phyloP scores from a whole-genome alignment of 805 yeast genomes.

The Saccharomyces mikatae region DNA sequence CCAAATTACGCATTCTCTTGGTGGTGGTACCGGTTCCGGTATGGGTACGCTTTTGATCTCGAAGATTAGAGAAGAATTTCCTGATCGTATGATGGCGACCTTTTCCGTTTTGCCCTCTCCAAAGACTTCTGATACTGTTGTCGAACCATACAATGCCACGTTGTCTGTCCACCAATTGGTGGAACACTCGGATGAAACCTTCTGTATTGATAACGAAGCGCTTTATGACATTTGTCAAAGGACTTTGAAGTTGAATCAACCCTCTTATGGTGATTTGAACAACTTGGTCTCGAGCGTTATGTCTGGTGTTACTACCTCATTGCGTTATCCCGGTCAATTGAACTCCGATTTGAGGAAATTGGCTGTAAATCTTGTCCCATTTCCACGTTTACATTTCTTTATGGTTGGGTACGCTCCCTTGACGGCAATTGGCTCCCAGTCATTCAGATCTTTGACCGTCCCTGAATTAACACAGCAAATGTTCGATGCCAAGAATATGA shows the following conservation, averaged over 20 bases:
- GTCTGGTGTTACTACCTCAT: constrained; percentile 92
- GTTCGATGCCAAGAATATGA: constrained; percentile 88
- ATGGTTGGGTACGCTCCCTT: constrained; percentile 94
- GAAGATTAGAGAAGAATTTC: constrained; percentile 83
- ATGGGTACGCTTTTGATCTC: constrained; percentile 86
- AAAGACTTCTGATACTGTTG: constrained; percentile 85
- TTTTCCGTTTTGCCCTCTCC: constrained; percentile 91
- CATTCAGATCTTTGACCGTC: constrained; percentile 77
- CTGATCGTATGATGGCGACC: constrained; percentile 94
- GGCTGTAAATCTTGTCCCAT: constrained; percentile 90
- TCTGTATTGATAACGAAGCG: constrained; percentile 93
- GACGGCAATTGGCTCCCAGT: constrained; percentile 69
- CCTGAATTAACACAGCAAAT: constrained; percentile 91
- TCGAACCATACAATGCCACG: constrained; percentile 91
- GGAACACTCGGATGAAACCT: constrained; percentile 86
- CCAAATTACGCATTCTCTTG: constrained; percentile 76
- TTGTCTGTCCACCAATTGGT: constrained; percentile 85
- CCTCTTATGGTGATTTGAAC: constrained; percentile 72
- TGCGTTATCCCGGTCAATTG: constrained; percentile 92
- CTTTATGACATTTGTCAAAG: constrained; percentile 81
- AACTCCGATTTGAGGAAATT: constrained; percentile 87
- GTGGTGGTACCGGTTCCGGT: constrained; percentile 96
- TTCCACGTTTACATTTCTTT: constrained; percentile 91
- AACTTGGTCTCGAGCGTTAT: constrained; percentile 79
- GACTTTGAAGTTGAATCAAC: constrained; percentile 73